phyloP scores from a whole-genome alignment of 2,329 filamentous ascomycete genomes.

The Periconia digitata region DNA sequence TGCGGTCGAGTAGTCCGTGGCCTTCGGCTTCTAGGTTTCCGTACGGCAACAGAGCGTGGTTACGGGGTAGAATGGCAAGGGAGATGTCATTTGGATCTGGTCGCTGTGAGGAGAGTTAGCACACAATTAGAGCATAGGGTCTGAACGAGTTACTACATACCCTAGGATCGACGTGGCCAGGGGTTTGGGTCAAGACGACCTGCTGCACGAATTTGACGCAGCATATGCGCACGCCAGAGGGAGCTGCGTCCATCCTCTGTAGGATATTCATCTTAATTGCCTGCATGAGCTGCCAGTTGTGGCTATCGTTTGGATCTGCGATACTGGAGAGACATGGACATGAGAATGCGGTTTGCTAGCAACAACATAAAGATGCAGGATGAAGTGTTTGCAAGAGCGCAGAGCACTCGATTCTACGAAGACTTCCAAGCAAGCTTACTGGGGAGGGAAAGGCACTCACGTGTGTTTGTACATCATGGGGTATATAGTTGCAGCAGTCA shows the following conservation, averaged over 20 bases:
- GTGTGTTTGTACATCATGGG: slow-evolving; percentile 89
- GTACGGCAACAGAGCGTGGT: slow-evolving; percentile 77
- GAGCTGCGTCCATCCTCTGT: slow-evolving; percentile 80
- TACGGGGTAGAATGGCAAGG: slow-evolving; percentile 78
- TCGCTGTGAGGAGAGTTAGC: slow-evolving; percentile 54
- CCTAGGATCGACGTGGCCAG: slow-evolving; percentile 80
- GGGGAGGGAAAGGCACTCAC: slow-evolving; percentile 65
- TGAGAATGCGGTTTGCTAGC: slow-evolving; percentile 31
- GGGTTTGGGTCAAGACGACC: slow-evolving; percentile 88
- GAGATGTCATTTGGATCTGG: slow-evolving; percentile 81
- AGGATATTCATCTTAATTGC: slow-evolving; percentile 88
- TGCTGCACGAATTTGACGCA: slow-evolving; percentile 97
- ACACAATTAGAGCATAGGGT: slow-evolving; percentile 3
- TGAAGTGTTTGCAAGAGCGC: not conserved
- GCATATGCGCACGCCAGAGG: slow-evolving; percentile 79
- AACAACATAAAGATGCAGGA: slow-evolving; percentile 3
- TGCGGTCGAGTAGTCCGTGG: slow-evolving; percentile 83
- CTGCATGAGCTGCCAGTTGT: slow-evolving; percentile 85
- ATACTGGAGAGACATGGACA: slow-evolving; percentile 62
- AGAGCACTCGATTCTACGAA: slow-evolving; percentile 20
- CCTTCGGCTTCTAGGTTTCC: slow-evolving; percentile 89
- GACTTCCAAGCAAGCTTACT: not conserved
- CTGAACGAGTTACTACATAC: slow-evolving; percentile 54
- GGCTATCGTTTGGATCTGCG: slow-evolving; percentile 77
- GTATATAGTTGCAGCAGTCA: slow-evolving; percentile 90